Evolutionary conservation across 495 filamentous ascomycete genomes (phyloP).

Genomic region (Ascobolus immersus): DNA sequence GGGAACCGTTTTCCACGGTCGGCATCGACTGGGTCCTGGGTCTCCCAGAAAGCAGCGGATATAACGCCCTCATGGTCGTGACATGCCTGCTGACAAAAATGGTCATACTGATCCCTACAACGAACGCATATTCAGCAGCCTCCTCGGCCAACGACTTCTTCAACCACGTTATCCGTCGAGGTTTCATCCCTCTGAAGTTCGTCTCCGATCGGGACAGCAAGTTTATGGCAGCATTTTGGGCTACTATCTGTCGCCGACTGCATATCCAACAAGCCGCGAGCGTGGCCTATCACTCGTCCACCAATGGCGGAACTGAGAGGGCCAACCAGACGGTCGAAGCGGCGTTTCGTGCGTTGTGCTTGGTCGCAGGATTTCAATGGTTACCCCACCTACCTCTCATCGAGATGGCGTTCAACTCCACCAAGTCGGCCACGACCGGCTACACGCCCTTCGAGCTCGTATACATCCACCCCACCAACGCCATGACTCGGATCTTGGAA

Average conservation of each 20-base stretch:
- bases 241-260: too few relatives aligned
- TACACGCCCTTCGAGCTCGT: not conserved
- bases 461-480: not conserved
- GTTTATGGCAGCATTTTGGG: constrained; percentile 1
- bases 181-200: not conserved
- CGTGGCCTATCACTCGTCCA: not conserved
- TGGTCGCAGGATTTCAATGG: not conserved
- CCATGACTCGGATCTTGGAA: not conserved
- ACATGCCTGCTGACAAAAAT: not conserved
- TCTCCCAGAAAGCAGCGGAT: not conserved
- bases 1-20: not conserved
- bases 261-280: not conserved
- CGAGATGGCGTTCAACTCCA: not conserved
- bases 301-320: not conserved
- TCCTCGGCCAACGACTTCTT: not conserved
- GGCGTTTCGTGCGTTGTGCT: not conserved
- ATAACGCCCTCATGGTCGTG: not conserved
- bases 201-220: constrained; percentile 1
- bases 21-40: constrained; percentile 1
- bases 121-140: not conserved
- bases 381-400: not conserved
- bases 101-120: not conserved
- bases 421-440: not conserved
- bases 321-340: constrained; percentile 1
- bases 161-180: not conserved